phyloP scores from a whole-genome alignment of 805 yeast genomes.

The Myxozyma nipponensis region DNA sequence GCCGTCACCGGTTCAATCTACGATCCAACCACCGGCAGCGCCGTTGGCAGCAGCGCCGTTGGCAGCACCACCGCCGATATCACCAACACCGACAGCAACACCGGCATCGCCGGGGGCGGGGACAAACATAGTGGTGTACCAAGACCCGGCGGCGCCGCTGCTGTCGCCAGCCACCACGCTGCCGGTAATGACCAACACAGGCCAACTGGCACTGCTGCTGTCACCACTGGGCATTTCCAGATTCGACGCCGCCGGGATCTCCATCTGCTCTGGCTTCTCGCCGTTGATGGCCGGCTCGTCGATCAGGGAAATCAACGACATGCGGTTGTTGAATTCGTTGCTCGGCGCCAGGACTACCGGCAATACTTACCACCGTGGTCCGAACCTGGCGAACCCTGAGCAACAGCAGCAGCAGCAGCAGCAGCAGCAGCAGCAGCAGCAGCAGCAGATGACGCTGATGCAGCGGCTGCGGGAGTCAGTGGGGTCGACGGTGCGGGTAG shows the following conservation, averaged over 20 bases:
- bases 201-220: conserved; percentile 23
- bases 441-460: not conserved
- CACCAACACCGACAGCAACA: conserved; percentile 8
- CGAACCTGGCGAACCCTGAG: not conserved
- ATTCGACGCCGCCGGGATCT: conserved; percentile 20
- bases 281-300: conserved; percentile 12
- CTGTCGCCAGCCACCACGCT: conserved; percentile 12
- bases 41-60: not conserved
- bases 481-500: conserved; percentile 9
- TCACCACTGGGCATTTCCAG: conserved; percentile 21
- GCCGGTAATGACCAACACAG: conserved; percentile 19
- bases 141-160: conserved; percentile 21
- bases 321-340: conserved; percentile 11
- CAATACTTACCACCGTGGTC: not conserved
- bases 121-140: conserved; percentile 23
- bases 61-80: not conserved
- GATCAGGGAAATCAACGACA: conserved; percentile 9
- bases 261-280: conserved; percentile 4
- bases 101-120: conserved; percentile 14
- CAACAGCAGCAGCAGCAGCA: not conserved
- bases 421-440: not conserved
- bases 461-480: conserved; percentile 3
- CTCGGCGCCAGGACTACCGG: not conserved
- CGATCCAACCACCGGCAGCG: not conserved
- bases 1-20: not conserved